Evolutionary conservation across 768 basidiomycete species (phyloP).

Genomic region (Phallus indusiatus): DNA sequence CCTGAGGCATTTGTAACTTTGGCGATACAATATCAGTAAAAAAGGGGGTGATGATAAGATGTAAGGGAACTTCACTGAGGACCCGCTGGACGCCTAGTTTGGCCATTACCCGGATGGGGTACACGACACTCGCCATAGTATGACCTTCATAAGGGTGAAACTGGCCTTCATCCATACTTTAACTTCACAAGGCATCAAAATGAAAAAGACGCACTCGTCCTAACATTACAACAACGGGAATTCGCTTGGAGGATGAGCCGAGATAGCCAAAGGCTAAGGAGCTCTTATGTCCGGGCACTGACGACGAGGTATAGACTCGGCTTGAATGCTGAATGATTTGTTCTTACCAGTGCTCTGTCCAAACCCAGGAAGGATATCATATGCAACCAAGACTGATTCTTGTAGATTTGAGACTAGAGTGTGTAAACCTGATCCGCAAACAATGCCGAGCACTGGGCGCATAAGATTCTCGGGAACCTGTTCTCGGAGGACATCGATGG

Average conservation of each 20-base stretch:
- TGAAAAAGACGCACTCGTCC: conserved; percentile 48
- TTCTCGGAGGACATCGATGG: conserved; percentile 11
- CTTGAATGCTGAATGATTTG: background rate
- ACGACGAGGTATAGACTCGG: background rate
- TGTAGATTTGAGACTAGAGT: conserved; percentile 57
- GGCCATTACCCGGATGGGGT: conserved; percentile 74
- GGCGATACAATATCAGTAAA: background rate
- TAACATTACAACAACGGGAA: conserved; percentile 84
- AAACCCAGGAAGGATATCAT: conserved; percentile 64
- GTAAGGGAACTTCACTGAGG: conserved; percentile 45
- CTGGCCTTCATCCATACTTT: conserved; percentile 26
- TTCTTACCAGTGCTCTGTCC: conserved; percentile 62
- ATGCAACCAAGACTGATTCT: conserved; percentile 51
- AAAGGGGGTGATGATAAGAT: background rate
- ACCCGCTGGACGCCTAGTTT: conserved; percentile 64
- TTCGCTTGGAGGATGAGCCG: conserved; percentile 42
- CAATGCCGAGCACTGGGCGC: conserved; percentile 66
- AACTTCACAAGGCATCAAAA: background rate
- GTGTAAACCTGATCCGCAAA: conserved; percentile 80
- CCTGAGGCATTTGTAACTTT: conserved; percentile 87
- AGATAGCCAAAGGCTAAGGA: conserved; percentile 72
- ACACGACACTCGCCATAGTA: conserved; percentile 54
- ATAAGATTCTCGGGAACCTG: conserved; percentile 26
- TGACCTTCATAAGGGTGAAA: conserved; percentile 87
- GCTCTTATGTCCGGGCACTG: conserved; percentile 78